These are phyloP conservation scores for Apiospora hydei DNA, from an alignment of 2,329 filamentous ascomycete genomes.

Conservation along the genomic window DNA sequence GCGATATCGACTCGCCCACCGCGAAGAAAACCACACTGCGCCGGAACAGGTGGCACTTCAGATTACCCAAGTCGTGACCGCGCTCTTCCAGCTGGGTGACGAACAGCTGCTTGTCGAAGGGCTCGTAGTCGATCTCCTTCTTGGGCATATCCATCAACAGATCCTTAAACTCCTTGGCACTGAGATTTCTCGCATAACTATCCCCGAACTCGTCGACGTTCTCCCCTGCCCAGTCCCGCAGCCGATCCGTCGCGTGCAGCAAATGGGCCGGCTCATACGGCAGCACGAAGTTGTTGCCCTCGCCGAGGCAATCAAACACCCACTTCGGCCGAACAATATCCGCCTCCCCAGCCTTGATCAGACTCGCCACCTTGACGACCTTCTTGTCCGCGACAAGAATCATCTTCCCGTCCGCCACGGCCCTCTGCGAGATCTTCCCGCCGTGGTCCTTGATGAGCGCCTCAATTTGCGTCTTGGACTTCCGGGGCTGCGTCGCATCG, in stretches of 20 bases:
- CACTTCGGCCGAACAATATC: constrained; percentile 82
- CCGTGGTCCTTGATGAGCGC: constrained; percentile 83
- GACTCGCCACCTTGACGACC: constrained; percentile 80
- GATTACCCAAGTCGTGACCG: constrained; percentile 58
- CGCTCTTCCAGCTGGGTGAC: constrained; percentile 62
- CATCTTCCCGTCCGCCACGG: constrained; percentile 66
- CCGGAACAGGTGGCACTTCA: constrained; percentile 62
- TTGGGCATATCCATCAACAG: constrained; percentile 60
- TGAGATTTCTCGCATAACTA: constrained; percentile 78
- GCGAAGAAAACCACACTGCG: constrained; percentile 52
- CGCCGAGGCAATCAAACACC: constrained; percentile 82
- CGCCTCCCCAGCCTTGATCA: constrained; percentile 74
- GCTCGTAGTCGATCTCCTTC: constrained; percentile 45
- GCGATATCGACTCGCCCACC: constrained; percentile 38
- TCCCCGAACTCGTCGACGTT: constrained; percentile 83
- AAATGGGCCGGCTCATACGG: constrained; percentile 70
- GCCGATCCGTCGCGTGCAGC: constrained; percentile 69
- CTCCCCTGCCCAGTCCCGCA: constrained; percentile 59
- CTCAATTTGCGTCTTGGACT: constrained; percentile 81
- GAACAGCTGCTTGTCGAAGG: constrained; percentile 56
- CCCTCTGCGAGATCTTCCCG: constrained; percentile 78
- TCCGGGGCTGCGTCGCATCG: constrained; percentile 76
- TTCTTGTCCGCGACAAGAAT: constrained; percentile 82
- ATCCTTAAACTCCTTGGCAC: constrained; percentile 65
- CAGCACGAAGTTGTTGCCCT: constrained; percentile 66